Percentiles rank a stretch among this genome's conserved stretches.
Evolutionary conservation across 1,139 yeast species (phyloP).

Genomic region (Saccharomyces hybrid): DNA sequence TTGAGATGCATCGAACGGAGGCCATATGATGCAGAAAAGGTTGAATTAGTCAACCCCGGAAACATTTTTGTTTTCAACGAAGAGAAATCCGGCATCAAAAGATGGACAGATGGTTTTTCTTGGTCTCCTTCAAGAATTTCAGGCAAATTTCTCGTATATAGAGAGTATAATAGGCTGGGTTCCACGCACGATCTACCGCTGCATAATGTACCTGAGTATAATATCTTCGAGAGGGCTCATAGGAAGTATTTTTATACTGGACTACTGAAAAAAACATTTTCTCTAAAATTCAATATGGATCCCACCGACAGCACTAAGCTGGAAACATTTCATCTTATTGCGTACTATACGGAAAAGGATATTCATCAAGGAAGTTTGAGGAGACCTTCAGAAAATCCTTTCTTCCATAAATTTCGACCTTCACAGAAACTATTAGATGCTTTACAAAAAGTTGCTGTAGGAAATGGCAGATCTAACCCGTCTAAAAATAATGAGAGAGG

Average conservation of each 20-base stretch:
- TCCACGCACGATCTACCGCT: conserved; percentile 11
- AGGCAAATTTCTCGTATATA: conserved; percentile 74
- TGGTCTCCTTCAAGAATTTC: conserved; percentile 89
- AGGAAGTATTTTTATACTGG: conserved; percentile 67
- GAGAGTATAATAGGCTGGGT: conserved; percentile 50
- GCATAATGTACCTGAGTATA: conserved; percentile 4
- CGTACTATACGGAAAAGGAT: conserved; percentile 71
- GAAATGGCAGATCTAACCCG: background rate
- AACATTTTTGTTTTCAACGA: conserved; percentile 80
- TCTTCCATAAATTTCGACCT: background rate
- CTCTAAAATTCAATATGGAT: conserved; percentile 39
- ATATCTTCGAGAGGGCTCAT: conserved; percentile 1
- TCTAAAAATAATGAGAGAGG: background rate
- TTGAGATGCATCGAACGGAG: conserved; percentile 65
- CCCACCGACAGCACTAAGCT: conserved; percentile 15
- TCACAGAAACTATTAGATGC: background rate
- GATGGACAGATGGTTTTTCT: conserved; percentile 92
- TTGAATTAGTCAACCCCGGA: conserved; percentile 61
- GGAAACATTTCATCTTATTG: conserved; percentile 65
- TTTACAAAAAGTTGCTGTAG: background rate
- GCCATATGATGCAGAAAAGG: conserved; percentile 75
- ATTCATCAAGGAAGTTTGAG: conserved; percentile 49
- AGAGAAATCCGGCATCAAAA: conserved; percentile 70
- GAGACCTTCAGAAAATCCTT: conserved; percentile 49
- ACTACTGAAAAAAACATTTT: conserved; percentile 72